Conservation (phyloP, 2,329 filamentous ascomycete genomes). For the Cladorrhinum sp. region DNA sequence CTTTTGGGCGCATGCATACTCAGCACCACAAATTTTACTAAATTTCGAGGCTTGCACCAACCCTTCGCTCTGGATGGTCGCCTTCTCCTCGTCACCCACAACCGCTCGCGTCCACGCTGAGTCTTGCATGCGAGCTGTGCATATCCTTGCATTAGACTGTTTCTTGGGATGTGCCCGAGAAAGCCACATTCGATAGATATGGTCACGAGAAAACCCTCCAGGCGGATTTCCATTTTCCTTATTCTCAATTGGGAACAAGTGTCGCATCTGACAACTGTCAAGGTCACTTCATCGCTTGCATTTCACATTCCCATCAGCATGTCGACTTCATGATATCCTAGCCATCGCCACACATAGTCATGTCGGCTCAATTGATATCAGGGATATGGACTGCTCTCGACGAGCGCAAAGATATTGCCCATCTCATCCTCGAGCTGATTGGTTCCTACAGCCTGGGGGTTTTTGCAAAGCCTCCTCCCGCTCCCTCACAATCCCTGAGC, state of each 20-base stretch:
- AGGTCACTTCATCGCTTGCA: no score
- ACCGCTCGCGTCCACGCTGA: not conserved
- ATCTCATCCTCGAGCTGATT: slow-evolving; percentile 7
- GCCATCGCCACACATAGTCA: not conserved
- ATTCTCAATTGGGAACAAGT: not conserved
- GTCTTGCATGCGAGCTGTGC: not conserved
- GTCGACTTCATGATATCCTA: not conserved
- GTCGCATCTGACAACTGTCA: no score
- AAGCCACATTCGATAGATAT: not conserved
- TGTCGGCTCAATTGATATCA: slow-evolving; percentile 3
- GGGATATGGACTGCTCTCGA: slow-evolving; percentile 2
- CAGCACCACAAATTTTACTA: not conserved
- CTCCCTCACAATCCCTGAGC: not conserved
- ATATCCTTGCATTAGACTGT: not conserved
- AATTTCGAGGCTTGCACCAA: not conserved
- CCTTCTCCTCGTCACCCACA: not conserved
- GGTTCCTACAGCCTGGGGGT: slow-evolving; percentile 3
- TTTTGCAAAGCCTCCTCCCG: not conserved
- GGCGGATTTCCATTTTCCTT: not conserved
- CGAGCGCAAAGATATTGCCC: not conserved
- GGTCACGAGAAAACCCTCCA: not conserved
- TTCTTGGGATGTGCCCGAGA: not conserved
- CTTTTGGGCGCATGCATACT: not conserved
- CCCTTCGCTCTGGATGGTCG: not conserved
- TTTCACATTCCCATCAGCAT: no score